Conservation (phyloP, 208 protist genomes). For the Acanthamoeba castellanii region DNA sequence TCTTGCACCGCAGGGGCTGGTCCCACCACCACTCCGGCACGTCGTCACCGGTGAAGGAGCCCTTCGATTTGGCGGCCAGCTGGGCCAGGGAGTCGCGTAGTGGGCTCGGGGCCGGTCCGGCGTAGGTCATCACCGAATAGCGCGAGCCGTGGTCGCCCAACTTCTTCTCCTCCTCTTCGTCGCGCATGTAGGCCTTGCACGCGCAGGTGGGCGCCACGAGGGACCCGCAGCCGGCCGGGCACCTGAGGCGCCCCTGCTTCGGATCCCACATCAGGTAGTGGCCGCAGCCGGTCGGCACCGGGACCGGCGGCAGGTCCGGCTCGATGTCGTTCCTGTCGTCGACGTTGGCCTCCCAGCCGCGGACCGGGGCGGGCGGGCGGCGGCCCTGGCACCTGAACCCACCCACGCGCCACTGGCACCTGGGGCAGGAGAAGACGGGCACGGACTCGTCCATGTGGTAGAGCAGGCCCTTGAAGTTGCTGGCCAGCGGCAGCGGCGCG, state of each 20-base stretch:
- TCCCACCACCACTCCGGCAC: background rate
- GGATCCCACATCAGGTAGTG: background rate
- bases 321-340: background rate
- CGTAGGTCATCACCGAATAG: background rate
- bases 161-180: background rate
- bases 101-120: background rate
- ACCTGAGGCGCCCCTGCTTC: background rate
- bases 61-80: background rate
- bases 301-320: background rate
- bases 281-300: background rate
- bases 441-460: background rate
- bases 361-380: background rate
- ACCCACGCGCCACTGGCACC: slow-evolving; percentile 2
- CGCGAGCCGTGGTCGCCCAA: background rate
- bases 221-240: background rate
- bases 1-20: background rate
- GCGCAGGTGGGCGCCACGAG: background rate
- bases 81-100: background rate
- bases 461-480: slow-evolving; percentile 24
- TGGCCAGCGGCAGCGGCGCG: background rate
- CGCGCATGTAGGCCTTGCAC: background rate
- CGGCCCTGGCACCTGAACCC: slow-evolving; percentile 31
- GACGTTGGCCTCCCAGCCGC: background rate
- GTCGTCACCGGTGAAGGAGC: too few species aligned
- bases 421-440: background rate